Evolutionary conservation across 1,284 basidiomycete genomes (phyloP).

Genomic region (Volvariella surrecta): DNA sequence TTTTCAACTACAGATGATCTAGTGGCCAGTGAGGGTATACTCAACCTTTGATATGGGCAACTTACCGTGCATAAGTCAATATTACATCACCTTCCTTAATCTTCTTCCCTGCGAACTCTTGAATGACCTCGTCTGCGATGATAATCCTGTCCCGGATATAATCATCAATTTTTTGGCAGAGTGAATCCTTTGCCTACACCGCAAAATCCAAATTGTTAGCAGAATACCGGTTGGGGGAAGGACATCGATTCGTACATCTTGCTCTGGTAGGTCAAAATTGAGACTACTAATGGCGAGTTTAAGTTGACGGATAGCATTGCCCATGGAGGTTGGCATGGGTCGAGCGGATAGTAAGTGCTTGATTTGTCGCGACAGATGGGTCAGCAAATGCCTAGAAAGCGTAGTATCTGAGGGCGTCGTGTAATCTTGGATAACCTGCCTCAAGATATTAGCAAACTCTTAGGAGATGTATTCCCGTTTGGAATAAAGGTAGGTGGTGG

Average conservation of each 20-base stretch:
- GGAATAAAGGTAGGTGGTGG: slow-evolving; percentile 4
- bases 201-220: not conserved
- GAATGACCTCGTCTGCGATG: slow-evolving; percentile 90
- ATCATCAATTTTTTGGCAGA: slow-evolving; percentile 84
- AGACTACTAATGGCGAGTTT: slow-evolving; percentile 94
- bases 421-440: slow-evolving; percentile 82
- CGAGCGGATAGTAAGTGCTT: slow-evolving; percentile 81
- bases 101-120: slow-evolving; percentile 83
- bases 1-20: slow-evolving; percentile 95
- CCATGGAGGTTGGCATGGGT: slow-evolving; percentile 93
- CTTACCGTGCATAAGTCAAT: slow-evolving; percentile 83
- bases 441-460: slow-evolving; percentile 1
- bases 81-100: slow-evolving; percentile 93
- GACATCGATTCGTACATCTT: slow-evolving; percentile 59
- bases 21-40: slow-evolving; percentile 10
- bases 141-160: slow-evolving; percentile 95
- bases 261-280: slow-evolving; percentile 87
- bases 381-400: slow-evolving; percentile 81
- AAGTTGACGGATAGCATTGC: slow-evolving; percentile 89
- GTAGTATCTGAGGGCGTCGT: slow-evolving; percentile 76
- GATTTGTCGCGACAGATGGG: slow-evolving; percentile 86
- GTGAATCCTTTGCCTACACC: slow-evolving; percentile 74
- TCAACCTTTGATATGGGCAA: not conserved
- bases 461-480: slow-evolving; percentile 5
- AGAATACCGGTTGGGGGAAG: not conserved